Percentiles rank a stretch among this genome's conserved stretches.
Evolutionary conservation across 257 asterid species (phyloP).

Genomic region (Euphrasia confusa): DNA sequence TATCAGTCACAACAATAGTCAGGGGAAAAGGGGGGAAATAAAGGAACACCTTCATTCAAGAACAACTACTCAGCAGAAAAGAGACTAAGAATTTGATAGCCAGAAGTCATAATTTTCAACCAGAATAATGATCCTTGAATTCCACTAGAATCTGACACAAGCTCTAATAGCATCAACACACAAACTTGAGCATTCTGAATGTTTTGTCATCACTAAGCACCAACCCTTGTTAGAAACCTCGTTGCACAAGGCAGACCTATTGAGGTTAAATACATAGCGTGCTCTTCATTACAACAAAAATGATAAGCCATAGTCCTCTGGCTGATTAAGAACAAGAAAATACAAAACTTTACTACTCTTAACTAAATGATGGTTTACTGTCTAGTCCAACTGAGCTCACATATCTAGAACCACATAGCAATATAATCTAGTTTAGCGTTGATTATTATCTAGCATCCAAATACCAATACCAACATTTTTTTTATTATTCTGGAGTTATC

Average conservation of each 20-base stretch:
- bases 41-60: background rate
- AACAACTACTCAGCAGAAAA: slow-evolving; percentile 9
- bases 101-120: no score
- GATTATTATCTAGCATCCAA: slow-evolving; percentile 14
- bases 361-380: slow-evolving; percentile 5
- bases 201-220: background rate
- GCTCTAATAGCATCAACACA: background rate
- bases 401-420: slow-evolving; percentile 8
- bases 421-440: background rate
- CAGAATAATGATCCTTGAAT: background rate
- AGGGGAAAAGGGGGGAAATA: background rate
- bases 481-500: background rate
- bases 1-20: slow-evolving; percentile 10
- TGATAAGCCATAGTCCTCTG: background rate
- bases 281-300: no score
- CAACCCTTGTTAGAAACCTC: background rate
- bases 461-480: background rate
- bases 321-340: background rate
- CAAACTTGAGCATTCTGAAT: background rate
- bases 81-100: background rate
- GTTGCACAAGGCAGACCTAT: no score
- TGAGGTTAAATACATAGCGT: no score
- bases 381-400: slow-evolving; percentile 6
- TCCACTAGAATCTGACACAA: background rate
- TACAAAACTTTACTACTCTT: background rate